Base-by-base conservation (phyloP, 2,329 filamentous ascomycete species). In the Arthroderma sp. region DNA sequence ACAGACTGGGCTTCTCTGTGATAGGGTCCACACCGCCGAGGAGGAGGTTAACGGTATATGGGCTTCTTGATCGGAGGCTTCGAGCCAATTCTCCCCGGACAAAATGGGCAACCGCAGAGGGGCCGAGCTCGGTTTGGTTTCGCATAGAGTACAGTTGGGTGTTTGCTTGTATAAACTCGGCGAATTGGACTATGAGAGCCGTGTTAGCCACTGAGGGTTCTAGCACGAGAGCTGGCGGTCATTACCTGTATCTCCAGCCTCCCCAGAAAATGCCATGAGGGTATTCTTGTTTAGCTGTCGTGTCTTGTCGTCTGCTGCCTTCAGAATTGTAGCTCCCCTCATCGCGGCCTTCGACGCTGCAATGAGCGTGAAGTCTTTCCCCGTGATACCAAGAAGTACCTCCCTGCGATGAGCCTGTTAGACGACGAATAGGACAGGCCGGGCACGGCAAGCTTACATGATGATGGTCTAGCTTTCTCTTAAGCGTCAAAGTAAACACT, bases 141-240 rank as follows among this genome's bases (percentile, higher is more conserved):
- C 94, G 89, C 91, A 97, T 98, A 65, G 88, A 90, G 78, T 98
- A 98, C 70, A 98, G 86, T 76, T 95, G 89, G 62, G 93, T 85
- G 74, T 98, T 98, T 71, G 91, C 91, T 82, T 97, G 91, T 73
- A 98, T 94, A 77, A 91, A 98, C 77, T 98, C 93, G 72, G 94
- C 88, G 73, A 98, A 98, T 85, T 98, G 91, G 62, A 97, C 91
- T 95, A 59, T 55, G 41, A 15, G 59, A 25, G 23, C 31, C 44
- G 19, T 51, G 35, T 55, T 56, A 56, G 31, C 43, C n/a, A 53
- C 19, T 44, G 21, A 21, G 15, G 25, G 17, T 35, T 49, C 9
- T 19, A 28, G 31, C 2, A 7, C 15, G 7, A 35, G 33, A 54
- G 44, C 23, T n/a, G 17, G 13, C 17, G 39, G 49, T 43, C 28